Percentiles rank a stretch among this genome's conserved stretches.
Conservation (phyloP, 2,329 filamentous ascomycete species). For the Dendryphion nanum region DNA sequence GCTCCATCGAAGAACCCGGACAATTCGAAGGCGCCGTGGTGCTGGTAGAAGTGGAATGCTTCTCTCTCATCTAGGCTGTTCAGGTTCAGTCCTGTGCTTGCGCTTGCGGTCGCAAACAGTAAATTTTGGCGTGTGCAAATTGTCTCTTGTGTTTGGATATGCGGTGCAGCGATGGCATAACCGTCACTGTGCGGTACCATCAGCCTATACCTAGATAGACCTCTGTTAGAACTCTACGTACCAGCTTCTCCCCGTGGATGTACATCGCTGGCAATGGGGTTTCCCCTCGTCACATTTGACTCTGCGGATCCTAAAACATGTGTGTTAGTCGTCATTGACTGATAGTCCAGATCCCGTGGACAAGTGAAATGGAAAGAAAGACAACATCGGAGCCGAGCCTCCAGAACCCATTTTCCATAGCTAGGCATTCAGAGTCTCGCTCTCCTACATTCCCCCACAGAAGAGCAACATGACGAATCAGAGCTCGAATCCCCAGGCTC, state of each 20-base stretch:
- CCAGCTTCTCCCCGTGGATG: conserved; percentile 32
- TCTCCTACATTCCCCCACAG: no score
- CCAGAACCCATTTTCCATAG: no score
- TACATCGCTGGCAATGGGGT: conserved; percentile 28
- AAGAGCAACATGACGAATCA: background rate
- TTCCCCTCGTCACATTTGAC: conserved; percentile 36
- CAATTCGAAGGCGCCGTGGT: conserved; percentile 21
- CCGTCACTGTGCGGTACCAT: no score
- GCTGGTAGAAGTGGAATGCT: conserved; percentile 31
- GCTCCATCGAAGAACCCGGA: conserved; percentile 27
- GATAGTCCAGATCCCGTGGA: no score
- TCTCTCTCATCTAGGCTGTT: conserved; percentile 21
- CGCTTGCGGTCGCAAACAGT: conserved; percentile 11
- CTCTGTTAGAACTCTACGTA: no score
- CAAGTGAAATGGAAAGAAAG: no score
- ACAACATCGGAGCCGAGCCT: background rate
- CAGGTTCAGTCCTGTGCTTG: conserved; percentile 12
- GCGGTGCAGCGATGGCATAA: conserved; percentile 13
- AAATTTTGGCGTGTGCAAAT: conserved; percentile 3
- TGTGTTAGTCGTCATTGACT: no score
- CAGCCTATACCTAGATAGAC: no score
- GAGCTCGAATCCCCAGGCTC: background rate
- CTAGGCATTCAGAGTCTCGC: no score
- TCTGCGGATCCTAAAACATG: conserved; percentile 22
- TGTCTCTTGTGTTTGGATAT: background rate